A percentile compares a stretch with the other conserved stretches of the same genome.
These are phyloP conservation scores for Solanum neorickii DNA, from an alignment of 257 asterid species.

Conservation along the genomic window DNA sequence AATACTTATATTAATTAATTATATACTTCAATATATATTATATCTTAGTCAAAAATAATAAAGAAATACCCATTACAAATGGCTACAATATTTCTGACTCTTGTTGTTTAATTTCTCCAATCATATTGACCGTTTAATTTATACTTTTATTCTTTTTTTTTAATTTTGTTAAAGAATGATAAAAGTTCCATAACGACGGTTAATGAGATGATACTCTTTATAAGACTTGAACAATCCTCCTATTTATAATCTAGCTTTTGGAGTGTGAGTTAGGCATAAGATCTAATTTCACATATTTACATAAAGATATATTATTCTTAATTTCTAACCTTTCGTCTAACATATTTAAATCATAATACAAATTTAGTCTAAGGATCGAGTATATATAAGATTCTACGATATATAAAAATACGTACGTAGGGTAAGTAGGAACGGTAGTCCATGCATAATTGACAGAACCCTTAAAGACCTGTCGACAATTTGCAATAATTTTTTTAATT, in stretches of 20 bases:
- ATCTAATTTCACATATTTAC: no score
- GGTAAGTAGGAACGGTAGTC: neutral
- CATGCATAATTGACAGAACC: neutral
- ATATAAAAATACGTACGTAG: neutral
- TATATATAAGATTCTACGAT: no score
- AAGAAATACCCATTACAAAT: neutral
- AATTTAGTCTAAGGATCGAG: no score
- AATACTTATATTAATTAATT: neutral
- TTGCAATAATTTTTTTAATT: neutral
- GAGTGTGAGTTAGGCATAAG: no score
- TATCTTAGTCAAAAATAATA: neutral
- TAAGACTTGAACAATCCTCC: no score
- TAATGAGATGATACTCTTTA: no score
- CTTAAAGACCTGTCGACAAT: neutral
- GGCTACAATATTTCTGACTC: neutral
- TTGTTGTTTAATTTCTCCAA: neutral
- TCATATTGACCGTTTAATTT: neutral
- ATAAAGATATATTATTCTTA: neutral
- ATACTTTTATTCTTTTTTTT: no score
- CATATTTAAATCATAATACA: no score
- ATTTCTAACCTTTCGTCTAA: neutral
- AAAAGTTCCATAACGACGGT: rapidly evolving
- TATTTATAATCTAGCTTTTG: no score
- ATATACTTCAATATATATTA: neutral
- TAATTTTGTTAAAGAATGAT: no score